Percentiles rank a stretch among this genome's conserved stretches.
Evolutionary conservation across 2,329 filamentous ascomycete species (phyloP).

Genomic region (Fusarium anguioides): DNA sequence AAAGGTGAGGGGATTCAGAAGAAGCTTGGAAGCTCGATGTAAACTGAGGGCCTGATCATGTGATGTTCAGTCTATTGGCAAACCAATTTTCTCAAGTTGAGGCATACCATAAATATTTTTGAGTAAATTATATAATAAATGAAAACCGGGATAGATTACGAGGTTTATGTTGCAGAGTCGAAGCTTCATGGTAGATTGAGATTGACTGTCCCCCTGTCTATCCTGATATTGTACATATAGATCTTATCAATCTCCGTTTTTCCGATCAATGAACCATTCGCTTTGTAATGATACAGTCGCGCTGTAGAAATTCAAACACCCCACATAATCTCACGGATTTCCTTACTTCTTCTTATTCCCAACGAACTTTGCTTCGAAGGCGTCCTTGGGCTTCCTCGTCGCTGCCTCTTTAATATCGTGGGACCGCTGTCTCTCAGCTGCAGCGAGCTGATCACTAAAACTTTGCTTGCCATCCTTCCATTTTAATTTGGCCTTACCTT

Average conservation of each 20-base stretch:
- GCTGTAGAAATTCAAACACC: constrained; percentile 26
- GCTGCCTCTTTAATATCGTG: constrained; percentile 12
- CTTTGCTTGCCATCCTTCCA: constrained; percentile 12
- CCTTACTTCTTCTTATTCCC: constrained; percentile 4
- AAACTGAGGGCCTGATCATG: constrained; percentile 44
- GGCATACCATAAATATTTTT: not conserved
- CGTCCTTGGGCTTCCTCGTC: constrained; percentile 12
- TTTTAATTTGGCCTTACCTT: constrained; percentile 7
- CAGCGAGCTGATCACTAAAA: constrained; percentile 20
- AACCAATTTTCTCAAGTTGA: not conserved
- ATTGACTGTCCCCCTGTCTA: constrained; percentile 13
- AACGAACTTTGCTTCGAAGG: constrained; percentile 22
- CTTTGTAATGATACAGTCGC: constrained; percentile 37
- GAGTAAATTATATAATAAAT: not conserved
- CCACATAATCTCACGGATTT: constrained; percentile 12
- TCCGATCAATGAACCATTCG: constrained; percentile 20
- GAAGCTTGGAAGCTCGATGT: not conserved
- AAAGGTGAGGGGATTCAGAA: constrained; percentile 24
- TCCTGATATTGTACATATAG: constrained; percentile 29
- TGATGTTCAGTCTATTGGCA: constrained; percentile 29
- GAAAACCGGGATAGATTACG: not conserved
- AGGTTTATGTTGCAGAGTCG: not conserved
- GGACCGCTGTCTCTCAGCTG: constrained; percentile 15
- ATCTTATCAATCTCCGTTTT: constrained; percentile 11
- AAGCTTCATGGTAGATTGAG: constrained; percentile 9